Evolutionary conservation across 1,284 basidiomycete species (phyloP).

Genomic region (Mrakiaceae sp.): DNA sequence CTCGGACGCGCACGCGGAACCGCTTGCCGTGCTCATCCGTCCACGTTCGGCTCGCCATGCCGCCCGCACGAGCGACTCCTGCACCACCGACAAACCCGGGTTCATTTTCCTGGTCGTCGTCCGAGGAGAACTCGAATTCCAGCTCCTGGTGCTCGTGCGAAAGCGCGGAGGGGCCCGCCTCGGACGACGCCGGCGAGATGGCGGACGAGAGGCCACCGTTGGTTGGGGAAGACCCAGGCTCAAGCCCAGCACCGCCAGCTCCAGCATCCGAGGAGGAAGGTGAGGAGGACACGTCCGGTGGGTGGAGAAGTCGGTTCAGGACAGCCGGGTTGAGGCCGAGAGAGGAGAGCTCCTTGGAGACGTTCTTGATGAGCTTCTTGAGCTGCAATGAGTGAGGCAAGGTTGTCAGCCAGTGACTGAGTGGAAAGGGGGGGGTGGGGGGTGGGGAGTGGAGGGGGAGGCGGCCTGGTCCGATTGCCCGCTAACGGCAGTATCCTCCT

Average conservation of each 20-base stretch:
- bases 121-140: slow-evolving; percentile 28
- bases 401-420: background rate
- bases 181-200: too few relatives aligned
- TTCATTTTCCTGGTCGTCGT: background rate
- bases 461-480: too few relatives aligned
- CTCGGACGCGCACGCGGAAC: slow-evolving; percentile 11
- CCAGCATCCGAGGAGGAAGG: background rate
- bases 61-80: background rate
- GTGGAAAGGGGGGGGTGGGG: background rate
- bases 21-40: slow-evolving; percentile 17
- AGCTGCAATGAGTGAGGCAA: slow-evolving; percentile 42
- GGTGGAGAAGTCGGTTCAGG: slow-evolving; percentile 42
- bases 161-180: too few relatives aligned
- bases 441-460: too few relatives aligned
- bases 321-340: slow-evolving; percentile 60
- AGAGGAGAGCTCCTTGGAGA: slow-evolving; percentile 66
- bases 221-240: too few relatives aligned
- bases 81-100: too few relatives aligned
- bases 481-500: too few relatives aligned
- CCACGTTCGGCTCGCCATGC: slow-evolving; percentile 5
- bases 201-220: too few relatives aligned
- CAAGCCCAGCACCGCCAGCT: too few relatives aligned
- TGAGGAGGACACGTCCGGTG: slow-evolving; percentile 17
- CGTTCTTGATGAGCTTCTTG: slow-evolving; percentile 83
- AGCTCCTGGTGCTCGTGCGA: slow-evolving; percentile 19